Evolutionary conservation across 441 rosid genomes (phyloP).

Genomic region (Populus hybrid): DNA sequence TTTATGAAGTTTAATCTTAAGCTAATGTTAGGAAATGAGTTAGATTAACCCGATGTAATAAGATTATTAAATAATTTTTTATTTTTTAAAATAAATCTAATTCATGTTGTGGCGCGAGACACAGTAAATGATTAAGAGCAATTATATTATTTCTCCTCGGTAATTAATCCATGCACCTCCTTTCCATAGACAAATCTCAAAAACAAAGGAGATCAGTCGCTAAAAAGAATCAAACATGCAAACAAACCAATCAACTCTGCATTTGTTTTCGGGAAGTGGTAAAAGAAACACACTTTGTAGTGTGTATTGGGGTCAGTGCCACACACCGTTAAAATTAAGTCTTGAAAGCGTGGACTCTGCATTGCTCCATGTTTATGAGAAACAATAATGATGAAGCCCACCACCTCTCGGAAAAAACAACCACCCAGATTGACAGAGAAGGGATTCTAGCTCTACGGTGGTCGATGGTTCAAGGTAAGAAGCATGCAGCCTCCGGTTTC

Average conservation of each 20-base stretch:
- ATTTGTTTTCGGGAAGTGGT: not conserved
- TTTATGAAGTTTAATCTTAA: too few species aligned
- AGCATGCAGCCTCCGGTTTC: constrained; percentile 15
- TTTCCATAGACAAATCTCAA: not conserved
- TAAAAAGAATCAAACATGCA: constrained; percentile 12
- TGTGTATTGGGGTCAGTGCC: not conserved
- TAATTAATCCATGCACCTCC: not conserved
- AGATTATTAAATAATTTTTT: too few species aligned
- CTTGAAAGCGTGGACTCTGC: not conserved
- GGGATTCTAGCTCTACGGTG: not conserved
- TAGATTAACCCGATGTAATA: too few species aligned
- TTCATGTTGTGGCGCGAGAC: not conserved
- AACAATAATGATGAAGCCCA: not conserved
- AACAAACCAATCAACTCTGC: not conserved
- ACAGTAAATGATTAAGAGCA: not conserved
- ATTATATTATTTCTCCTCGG: not conserved
- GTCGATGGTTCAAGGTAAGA: constrained; percentile 4
- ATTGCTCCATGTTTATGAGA: not conserved
- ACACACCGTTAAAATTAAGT: not conserved
- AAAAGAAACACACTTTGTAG: not conserved
- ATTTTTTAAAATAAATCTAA: too few species aligned
- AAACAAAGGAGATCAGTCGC: not conserved
- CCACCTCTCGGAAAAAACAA: not conserved
- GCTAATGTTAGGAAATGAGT: too few species aligned
- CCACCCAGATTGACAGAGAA: not conserved